phyloP scores from a whole-genome alignment of 371 early-diverging fungal species.

The Actinomortierella wolfii region DNA sequence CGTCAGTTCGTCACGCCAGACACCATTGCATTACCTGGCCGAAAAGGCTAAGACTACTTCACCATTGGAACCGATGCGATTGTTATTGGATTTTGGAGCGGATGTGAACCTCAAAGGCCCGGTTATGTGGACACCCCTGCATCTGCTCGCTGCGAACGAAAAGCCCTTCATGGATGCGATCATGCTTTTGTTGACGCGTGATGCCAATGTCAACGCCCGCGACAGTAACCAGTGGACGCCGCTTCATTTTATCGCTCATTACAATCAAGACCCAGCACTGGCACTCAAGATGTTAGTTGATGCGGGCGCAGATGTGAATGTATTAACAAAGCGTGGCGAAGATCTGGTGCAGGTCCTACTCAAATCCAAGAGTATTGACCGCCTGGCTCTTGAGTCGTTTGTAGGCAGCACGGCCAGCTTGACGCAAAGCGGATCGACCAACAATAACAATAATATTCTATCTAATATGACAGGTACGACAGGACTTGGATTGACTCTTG shows the following conservation, averaged over 20 bases:
- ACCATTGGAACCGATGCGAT: constrained; percentile 37
- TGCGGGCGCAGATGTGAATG: constrained; percentile 57
- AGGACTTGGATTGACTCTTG: too few species aligned
- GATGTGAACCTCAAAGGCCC: constrained; percentile 47
- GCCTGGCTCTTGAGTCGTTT: constrained; percentile 24
- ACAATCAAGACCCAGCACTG: constrained; percentile 48
- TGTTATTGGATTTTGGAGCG: constrained; percentile 55
- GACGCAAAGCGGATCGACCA: not conserved
- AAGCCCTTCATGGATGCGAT: constrained; percentile 42
- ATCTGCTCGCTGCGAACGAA: constrained; percentile 49
- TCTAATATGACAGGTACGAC: too few species aligned
- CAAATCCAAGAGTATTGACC: constrained; percentile 43
- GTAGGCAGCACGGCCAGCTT: not conserved
- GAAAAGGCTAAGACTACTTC: constrained; percentile 32
- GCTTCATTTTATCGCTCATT: constrained; percentile 70
- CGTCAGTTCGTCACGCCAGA: constrained; percentile 34
- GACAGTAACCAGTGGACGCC: constrained; percentile 82
- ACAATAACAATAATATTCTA: too few species aligned
- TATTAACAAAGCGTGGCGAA: constrained; percentile 35
- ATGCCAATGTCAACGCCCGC: constrained; percentile 56
- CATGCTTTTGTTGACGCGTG: constrained; percentile 52
- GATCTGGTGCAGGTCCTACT: constrained; percentile 30
- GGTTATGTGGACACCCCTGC: constrained; percentile 49
- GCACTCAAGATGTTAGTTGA: constrained; percentile 45
- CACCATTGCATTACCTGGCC: constrained; percentile 35